Percentiles rank a stretch among this genome's conserved stretches.
Conservation (phyloP, 441 rosid species). For the Croton setiger region DNA sequence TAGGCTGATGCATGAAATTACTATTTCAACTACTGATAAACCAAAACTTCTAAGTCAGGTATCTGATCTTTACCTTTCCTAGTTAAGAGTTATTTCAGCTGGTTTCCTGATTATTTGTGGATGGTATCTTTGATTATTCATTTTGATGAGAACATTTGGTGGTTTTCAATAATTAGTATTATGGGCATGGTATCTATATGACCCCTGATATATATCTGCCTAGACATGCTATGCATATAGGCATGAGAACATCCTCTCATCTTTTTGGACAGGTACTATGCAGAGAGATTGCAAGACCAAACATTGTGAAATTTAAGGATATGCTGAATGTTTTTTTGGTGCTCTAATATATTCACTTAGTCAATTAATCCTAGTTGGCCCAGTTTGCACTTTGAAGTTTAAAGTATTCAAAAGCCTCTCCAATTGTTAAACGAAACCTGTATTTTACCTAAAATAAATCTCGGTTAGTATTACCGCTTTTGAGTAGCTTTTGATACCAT, state of each 20-base stretch:
- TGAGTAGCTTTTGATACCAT: too few relatives aligned
- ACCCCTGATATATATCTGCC: background rate
- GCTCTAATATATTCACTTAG: too few relatives aligned
- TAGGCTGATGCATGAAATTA: constrained; percentile 73
- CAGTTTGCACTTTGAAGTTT: too few relatives aligned
- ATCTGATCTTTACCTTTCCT: constrained; percentile 18
- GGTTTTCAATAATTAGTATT: background rate
- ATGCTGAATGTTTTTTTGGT: too few relatives aligned
- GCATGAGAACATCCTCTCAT: background rate
- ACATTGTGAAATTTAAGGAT: too few relatives aligned
- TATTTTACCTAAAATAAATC: too few relatives aligned
- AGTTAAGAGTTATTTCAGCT: constrained; percentile 1
- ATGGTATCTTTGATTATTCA: background rate
- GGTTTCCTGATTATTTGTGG: constrained; percentile 13
- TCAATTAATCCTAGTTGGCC: too few relatives aligned
- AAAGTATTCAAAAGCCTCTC: too few relatives aligned
- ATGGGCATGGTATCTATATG: background rate
- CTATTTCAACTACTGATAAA: constrained; percentile 65
- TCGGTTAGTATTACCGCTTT: too few relatives aligned
- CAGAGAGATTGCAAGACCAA: too few relatives aligned
- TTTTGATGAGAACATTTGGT: background rate
- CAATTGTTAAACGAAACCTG: too few relatives aligned
- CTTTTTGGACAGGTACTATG: background rate
- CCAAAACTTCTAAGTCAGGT: constrained; percentile 75
- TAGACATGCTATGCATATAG: background rate